Evolutionary conservation across 495 filamentous ascomycete species (phyloP), one percentile per base, ranked within the genome.

Genomic region (Daldinia decipiens): DNA sequence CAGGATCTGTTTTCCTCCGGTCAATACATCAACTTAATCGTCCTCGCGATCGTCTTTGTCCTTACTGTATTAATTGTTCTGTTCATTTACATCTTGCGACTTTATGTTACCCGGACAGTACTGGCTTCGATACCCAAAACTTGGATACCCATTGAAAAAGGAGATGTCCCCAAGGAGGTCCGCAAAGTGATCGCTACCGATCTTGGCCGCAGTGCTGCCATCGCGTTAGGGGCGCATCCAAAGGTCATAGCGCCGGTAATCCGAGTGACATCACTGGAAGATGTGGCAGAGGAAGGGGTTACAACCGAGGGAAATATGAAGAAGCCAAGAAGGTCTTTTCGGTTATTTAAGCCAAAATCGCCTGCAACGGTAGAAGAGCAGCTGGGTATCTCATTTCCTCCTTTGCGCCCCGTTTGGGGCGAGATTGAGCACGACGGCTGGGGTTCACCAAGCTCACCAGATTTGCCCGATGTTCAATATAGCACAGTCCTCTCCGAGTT

Each of bases 401-500:
- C 65, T 8, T 64, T 77, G n/a, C 67, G 64, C 24, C 72, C 78
- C 3, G 76, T 89, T 5, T 98, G 94, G 94, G 93, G 92, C 12
- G 78, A 85, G 6, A 88, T 98, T 54, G 86, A 90, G 63, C 95
- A 99, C 71, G 87, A 91, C 0, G 96, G 95, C 53, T 98, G 96
- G 95, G 91, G 90, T 4, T 90, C 93, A 2, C 94, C 95, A 6
- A 79, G 81, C 8, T 92, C 88, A 0, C 81, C 83, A 3, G 91
- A 96, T 72, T 79, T 96, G 2, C 89, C 93, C 5, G 88, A 94
- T 70, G 79, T 98, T 9, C 89, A 94, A 51, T 98, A 95, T 76
- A 83, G 83, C 40, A 87, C 86, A 0, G 92, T 99, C n/a, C 86
- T 99, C 12, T 81, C 84, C 19, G 96, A 98, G 80, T 83, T 99